Evolutionary conservation across 768 basidiomycete species (phyloP).

Genomic region (Dacryopinax spathularia): DNA sequence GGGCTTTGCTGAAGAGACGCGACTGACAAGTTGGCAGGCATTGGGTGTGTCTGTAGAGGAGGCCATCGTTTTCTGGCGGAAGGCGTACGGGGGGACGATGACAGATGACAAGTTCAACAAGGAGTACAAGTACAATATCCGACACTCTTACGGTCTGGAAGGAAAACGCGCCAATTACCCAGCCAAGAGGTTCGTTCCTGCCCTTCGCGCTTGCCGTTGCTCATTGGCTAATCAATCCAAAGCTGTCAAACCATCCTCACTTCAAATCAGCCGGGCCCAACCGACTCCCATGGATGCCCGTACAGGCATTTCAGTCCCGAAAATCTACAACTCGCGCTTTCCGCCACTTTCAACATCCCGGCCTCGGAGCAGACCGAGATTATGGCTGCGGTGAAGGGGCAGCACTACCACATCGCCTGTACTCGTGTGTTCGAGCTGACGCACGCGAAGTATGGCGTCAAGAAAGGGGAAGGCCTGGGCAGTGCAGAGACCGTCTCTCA

Average conservation of each 20-base stretch:
- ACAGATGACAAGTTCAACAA: conserved; percentile 96
- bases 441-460: conserved; percentile 49
- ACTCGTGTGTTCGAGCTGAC: conserved; percentile 94
- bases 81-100: conserved; percentile 52
- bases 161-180: conserved; percentile 90
- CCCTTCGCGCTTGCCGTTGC: background rate
- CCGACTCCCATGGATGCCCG: conserved; percentile 76
- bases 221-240: conserved; percentile 1
- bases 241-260: conserved; percentile 87
- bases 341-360: conserved; percentile 18
- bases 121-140: conserved; percentile 92
- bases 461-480: conserved; percentile 81
- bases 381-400: conserved; percentile 56
- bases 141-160: conserved; percentile 87
- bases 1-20: background rate
- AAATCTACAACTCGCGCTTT: conserved; percentile 62
- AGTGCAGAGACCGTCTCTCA: conserved; percentile 79
- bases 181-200: conserved; percentile 56
- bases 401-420: conserved; percentile 90
- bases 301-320: conserved; percentile 78
- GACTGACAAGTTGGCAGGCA: conserved; percentile 37
- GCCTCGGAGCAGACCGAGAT: conserved; percentile 68
- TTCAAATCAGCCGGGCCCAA: conserved; percentile 46
- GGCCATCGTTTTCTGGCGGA: conserved; percentile 84
- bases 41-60: conserved; percentile 90